phyloP scores from a whole-genome alignment of 139 green algal genomes.

The Tetraselmis chui region DNA sequence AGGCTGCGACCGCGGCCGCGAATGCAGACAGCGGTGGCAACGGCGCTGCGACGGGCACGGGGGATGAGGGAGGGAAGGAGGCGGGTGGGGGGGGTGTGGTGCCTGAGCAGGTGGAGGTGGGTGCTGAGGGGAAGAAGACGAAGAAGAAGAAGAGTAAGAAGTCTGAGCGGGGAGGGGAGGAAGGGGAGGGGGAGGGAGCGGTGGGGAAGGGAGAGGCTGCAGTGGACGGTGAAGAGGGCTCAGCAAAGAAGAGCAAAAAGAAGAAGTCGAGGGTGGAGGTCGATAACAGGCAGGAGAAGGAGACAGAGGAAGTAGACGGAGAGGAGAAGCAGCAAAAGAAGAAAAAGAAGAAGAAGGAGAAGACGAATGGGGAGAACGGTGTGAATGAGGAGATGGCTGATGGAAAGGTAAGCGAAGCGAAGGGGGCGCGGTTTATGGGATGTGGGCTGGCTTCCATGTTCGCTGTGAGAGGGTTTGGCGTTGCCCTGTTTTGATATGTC shows the following conservation, averaged over 20 bases:
- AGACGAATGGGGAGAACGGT: background rate
- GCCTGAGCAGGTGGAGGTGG: background rate
- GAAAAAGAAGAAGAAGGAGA: background rate
- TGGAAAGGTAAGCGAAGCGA: background rate
- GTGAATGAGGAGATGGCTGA: background rate
- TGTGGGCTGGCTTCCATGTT: background rate
- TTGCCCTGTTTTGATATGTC: no score
- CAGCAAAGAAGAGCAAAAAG: background rate
- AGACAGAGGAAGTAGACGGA: background rate
- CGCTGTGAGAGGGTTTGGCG: background rate
- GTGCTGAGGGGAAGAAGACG: background rate
- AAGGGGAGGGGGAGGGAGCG: no score
- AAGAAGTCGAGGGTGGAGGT: no score
- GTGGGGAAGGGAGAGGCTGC: no score
- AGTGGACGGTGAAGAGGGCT: background rate
- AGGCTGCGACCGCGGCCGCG: background rate
- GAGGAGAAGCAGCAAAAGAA: background rate
- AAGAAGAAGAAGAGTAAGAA: background rate
- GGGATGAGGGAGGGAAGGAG: background rate
- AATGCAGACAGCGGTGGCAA: background rate
- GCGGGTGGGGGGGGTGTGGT: background rate
- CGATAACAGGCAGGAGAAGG: background rate
- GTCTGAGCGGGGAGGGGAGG: background rate
- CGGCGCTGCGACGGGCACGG: no score
- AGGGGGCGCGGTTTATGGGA: background rate